Evolutionary conservation across 176 grass and related monocot genomes (phyloP).

Genomic region (Dactylis glomerata): DNA sequence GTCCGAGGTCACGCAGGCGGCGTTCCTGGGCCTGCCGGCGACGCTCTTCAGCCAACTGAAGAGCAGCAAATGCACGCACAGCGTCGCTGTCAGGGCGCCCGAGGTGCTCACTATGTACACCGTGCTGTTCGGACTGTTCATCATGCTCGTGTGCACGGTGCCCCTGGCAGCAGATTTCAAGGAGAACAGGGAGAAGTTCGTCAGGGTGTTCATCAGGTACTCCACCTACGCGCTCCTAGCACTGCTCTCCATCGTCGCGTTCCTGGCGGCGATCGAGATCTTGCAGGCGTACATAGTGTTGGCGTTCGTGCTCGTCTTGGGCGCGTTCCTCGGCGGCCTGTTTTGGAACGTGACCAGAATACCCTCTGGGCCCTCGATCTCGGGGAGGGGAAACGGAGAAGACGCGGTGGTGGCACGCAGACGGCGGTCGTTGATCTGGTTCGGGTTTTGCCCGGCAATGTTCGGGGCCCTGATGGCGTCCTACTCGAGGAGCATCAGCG

Average conservation of each 20-base stretch:
- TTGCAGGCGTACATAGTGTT: not conserved
- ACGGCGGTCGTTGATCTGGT: constrained; percentile 2
- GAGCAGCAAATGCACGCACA: not conserved
- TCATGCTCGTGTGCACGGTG: constrained; percentile 19
- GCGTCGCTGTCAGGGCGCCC: not conserved
- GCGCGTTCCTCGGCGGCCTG: not conserved
- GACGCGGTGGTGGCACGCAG: not conserved
- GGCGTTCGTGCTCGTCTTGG: not conserved
- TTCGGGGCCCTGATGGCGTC: constrained; percentile 10
- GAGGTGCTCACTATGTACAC: constrained; percentile 12
- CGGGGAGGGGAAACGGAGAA: not conserved
- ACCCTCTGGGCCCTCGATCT: not conserved
- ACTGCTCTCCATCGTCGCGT: not conserved
- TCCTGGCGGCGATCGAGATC: not conserved
- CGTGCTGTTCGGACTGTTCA: constrained; percentile 7
- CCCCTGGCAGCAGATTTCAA: not conserved
- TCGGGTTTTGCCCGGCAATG: constrained; percentile 13
- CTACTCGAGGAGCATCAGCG: constrained; percentile 6
- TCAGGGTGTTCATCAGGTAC: constrained; percentile 11
- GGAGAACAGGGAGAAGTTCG: not conserved
- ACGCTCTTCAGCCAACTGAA: constrained; percentile 15
- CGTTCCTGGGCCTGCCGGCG: constrained; percentile 19
- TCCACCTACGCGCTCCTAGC: not conserved
- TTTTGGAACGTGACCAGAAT: not conserved
- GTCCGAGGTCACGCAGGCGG: not conserved